phyloP scores from a whole-genome alignment of 2,329 filamentous ascomycete species.

The Chrysosporium queenslandicum region DNA sequence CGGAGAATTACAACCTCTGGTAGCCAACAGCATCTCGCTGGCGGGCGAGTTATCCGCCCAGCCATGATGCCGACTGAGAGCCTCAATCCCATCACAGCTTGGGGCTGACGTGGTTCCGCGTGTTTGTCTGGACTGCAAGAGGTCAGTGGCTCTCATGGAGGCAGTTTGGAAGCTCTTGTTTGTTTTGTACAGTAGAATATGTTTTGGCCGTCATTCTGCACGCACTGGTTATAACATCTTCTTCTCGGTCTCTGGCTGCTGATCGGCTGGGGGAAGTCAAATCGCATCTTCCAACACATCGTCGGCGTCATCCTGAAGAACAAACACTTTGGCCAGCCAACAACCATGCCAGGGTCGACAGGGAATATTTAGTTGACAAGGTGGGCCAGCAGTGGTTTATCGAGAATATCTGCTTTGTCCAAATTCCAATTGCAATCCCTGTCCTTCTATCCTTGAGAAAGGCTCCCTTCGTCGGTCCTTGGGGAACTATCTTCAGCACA shows the following conservation, averaged over 20 bases:
- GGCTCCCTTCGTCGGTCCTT: neutral
- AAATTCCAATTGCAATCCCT: neutral
- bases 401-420: neutral
- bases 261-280: too few species aligned
- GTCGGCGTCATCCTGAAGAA: neutral
- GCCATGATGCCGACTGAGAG: neutral
- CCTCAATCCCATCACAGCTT: neutral
- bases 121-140: too few species aligned
- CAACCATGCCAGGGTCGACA: neutral
- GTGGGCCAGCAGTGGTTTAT: neutral
- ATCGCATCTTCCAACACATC: neutral
- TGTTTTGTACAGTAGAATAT: too few species aligned
- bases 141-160: too few species aligned
- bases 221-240: too few species aligned
- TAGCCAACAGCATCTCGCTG: too few species aligned
- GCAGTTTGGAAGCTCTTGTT: too few species aligned
- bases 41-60: too few species aligned
- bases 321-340: neutral
- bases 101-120: neutral
- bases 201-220: too few species aligned
- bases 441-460: neutral
- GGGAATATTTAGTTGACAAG: neutral
- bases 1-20: too few species aligned
- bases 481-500: neutral
- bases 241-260: too few species aligned